phyloP scores from a whole-genome alignment of 2,329 filamentous ascomycete species.

The Akanthomyces lecanii region DNA sequence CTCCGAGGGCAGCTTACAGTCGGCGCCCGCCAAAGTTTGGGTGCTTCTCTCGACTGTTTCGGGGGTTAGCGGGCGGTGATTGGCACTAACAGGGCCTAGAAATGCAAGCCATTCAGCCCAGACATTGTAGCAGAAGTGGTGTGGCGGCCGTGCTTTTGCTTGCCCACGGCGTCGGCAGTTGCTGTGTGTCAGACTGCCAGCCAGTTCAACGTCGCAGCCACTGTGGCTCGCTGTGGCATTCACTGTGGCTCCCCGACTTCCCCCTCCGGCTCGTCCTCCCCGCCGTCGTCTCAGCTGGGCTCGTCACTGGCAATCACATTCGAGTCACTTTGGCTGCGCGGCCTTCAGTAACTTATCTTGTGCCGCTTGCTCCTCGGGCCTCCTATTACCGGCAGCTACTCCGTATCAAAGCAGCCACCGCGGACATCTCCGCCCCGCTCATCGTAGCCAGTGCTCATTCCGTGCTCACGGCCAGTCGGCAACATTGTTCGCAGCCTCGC shows the following conservation, averaged over 20 bases:
- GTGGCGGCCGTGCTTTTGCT: background rate
- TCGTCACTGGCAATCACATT: background rate
- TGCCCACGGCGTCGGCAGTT: background rate
- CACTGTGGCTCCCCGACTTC: background rate
- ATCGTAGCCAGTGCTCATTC: too few relatives aligned
- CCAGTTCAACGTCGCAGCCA: background rate
- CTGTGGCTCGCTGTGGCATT: constrained; percentile 5
- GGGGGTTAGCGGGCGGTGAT: background rate
- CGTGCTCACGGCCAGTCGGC: background rate
- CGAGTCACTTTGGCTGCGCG: background rate
- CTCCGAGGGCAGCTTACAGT: background rate
- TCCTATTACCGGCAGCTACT: background rate
- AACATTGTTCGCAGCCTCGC: background rate
- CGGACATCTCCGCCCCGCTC: too few relatives aligned
- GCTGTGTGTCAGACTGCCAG: background rate
- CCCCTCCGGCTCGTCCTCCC: background rate
- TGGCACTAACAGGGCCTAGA: background rate
- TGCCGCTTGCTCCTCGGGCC: background rate
- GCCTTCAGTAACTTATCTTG: too few relatives aligned
- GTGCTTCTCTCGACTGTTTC: background rate
- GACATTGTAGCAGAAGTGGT: background rate
- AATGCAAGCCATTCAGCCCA: background rate
- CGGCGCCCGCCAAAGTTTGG: background rate
- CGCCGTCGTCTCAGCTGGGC: background rate
- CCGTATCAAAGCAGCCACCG: too few relatives aligned